Base-by-base conservation (phyloP, 2,329 filamentous ascomycete genomes). In the Fusarium cyanostomum region DNA sequence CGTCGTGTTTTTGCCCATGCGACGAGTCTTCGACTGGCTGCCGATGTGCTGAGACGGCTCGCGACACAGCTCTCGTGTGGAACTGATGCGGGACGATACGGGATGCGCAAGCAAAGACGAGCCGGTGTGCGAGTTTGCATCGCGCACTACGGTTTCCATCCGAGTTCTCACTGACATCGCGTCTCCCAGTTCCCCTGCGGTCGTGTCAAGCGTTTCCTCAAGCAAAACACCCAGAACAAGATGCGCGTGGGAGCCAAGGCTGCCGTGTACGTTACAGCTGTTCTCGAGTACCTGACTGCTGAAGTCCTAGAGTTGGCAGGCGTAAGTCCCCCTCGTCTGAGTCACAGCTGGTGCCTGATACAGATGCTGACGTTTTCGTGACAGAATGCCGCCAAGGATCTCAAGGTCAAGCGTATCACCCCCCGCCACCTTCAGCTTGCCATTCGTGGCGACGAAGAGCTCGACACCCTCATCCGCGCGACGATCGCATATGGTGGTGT, bases 401-500 rank as follows among this genome's bases (percentile, higher is more conserved):
- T 98, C 76, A 99, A 98, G 82, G 95, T 98, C 82, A 99, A 98
- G 89, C 95, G 95, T 81, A 99, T 99, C 80, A 98, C 94, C 11
- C 95, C 95, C 54, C 94, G 95, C 78, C 95, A 99, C 80, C 83
- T 99, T 67, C 95, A 99, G 80, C 91, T 99, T 64, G 95, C 95
- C 73, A 99, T 99, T 76, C 93, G 95, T 74, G 95, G 95, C 75
- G 95, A 99, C 79, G 95, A 99, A 82, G 95, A 99, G 81, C 86
- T 99, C 71, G 95, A 99, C 78, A 98, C 94, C 21, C 85, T 99
- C 56, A 98, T 99, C 77, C 92, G 94, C 73, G 95, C 95, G 56
- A 99, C 95, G 64, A 99, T 99, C 74, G 95, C 95, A 60, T 98
- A 96, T 71, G 95, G 95, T 83, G 95, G 95, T 90, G 95, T 99